A percentile compares a stretch with the other conserved stretches of the same genome.
phyloP scores from a whole-genome alignment of 2,329 filamentous ascomycete species.

The Penicillium oxalicum region DNA sequence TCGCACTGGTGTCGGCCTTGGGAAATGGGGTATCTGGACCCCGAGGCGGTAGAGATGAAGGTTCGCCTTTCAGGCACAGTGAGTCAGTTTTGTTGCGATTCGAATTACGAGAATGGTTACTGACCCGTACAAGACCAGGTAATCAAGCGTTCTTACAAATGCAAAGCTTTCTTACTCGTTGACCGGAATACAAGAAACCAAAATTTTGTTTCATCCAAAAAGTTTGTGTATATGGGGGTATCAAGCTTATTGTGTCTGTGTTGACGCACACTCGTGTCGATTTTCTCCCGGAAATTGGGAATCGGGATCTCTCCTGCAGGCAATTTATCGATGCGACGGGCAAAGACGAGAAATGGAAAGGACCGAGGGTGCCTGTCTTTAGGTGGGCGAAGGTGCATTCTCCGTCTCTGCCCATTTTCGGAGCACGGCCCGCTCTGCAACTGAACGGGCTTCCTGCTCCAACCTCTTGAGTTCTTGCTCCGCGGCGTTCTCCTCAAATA shows the following conservation, averaged over 20 bases:
- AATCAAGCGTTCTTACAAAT: too few relatives aligned
- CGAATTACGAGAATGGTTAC: too few relatives aligned
- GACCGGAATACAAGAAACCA: too few relatives aligned
- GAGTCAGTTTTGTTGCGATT: too few relatives aligned
- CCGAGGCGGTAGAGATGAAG: not conserved
- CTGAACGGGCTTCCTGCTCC: constrained; percentile 37
- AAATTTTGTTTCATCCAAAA: too few relatives aligned
- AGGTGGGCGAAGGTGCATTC: constrained; percentile 16
- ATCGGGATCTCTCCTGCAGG: too few relatives aligned
- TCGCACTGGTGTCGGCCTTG: constrained; percentile 28
- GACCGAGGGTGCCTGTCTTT: constrained; percentile 1
- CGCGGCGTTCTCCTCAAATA: constrained; percentile 39
- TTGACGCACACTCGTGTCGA: not conserved
- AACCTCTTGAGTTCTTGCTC: constrained; percentile 35
- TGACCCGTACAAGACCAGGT: too few relatives aligned
- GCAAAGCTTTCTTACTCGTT: too few relatives aligned
- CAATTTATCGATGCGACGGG: not conserved
- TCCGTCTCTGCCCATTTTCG: constrained; percentile 36
- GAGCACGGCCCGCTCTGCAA: constrained; percentile 42
- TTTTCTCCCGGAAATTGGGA: not conserved
- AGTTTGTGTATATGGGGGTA: constrained; percentile 18
- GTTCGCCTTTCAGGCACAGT: too few relatives aligned
- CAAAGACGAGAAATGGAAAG: not conserved
- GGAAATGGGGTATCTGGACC: constrained; percentile 34
- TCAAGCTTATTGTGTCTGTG: constrained; percentile 17